These are phyloP conservation scores for Carex cristatella DNA, from an alignment of 176 grass and related monocot species.

Conservation along the genomic window DNA sequence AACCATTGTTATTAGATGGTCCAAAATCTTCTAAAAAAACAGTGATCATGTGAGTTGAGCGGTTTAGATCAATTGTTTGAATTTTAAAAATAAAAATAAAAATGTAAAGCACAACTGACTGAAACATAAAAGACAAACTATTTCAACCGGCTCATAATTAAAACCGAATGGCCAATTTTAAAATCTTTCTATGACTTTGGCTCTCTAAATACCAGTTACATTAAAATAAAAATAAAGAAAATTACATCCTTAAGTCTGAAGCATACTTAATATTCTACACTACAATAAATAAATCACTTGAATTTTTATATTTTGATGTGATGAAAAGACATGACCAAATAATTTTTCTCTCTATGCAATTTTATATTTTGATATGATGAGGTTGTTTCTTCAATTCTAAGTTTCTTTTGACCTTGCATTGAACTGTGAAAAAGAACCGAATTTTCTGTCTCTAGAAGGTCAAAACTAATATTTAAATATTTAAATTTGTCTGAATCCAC, in stretches of 20 bases:
- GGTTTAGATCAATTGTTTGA: too few relatives aligned
- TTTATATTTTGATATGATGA: neutral
- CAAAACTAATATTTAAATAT: too few relatives aligned
- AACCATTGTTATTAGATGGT: too few relatives aligned
- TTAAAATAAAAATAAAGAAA: neutral
- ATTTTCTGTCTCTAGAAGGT: too few relatives aligned
- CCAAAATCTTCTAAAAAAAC: too few relatives aligned
- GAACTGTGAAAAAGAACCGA: neutral
- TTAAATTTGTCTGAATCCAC: too few relatives aligned
- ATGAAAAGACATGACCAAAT: neutral
- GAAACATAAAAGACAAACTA: too few relatives aligned
- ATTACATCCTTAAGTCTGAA: neutral
- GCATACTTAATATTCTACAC: neutral
- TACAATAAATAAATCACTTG: neutral
- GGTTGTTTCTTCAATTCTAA: neutral
- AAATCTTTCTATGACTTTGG: neutral
- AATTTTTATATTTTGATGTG: neutral
- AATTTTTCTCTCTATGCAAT: neutral
- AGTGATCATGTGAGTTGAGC: too few relatives aligned
- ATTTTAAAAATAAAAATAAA: too few relatives aligned
- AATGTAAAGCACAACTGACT: too few relatives aligned
- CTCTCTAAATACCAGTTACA: neutral
- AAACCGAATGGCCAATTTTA: neutral
- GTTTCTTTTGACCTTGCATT: neutral
- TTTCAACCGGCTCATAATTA: too few relatives aligned